A percentile compares a stretch with the other conserved stretches of the same genome.
These are phyloP conservation scores for Tympanopsis confertula DNA, from an alignment of 2,329 filamentous ascomycete species.

Conservation along the genomic window DNA sequence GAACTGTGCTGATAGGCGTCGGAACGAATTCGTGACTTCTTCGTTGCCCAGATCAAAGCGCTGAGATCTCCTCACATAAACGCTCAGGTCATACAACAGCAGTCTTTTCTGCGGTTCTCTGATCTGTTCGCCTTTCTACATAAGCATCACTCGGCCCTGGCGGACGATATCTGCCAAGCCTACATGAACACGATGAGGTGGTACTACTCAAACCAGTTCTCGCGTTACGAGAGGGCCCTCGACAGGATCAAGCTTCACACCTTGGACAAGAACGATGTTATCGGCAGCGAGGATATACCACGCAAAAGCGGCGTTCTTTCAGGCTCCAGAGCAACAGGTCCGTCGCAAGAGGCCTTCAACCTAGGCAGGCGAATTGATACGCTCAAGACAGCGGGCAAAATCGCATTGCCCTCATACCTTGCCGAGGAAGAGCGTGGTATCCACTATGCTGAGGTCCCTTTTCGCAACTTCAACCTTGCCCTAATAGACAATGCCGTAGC, in stretches of 20 bases:
- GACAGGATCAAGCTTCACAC: constrained; percentile 74
- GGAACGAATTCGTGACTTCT: constrained; percentile 84
- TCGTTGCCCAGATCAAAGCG: constrained; percentile 89
- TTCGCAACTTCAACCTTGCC: constrained; percentile 89
- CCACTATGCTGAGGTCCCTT: constrained; percentile 82
- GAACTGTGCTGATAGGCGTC: constrained; percentile 47
- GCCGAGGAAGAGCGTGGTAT: constrained; percentile 79
- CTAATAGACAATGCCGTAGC: constrained; percentile 87
- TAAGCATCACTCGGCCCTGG: constrained; percentile 69
- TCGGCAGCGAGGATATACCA: constrained; percentile 66
- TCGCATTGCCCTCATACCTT: constrained; percentile 74
- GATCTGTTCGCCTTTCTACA: constrained; percentile 80
- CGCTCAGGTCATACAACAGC: constrained; percentile 90
- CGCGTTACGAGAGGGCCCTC: constrained; percentile 72
- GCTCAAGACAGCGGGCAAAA: constrained; percentile 60
- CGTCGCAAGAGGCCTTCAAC: constrained; percentile 76
- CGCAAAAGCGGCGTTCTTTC: constrained; percentile 51
- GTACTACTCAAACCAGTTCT: constrained; percentile 92
- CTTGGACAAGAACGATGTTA: constrained; percentile 71
- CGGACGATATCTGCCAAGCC: constrained; percentile 80
- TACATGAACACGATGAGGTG: constrained; percentile 98
- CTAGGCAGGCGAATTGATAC: constrained; percentile 77
- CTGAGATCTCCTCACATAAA: constrained; percentile 92
- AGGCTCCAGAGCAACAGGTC: constrained; percentile 34
- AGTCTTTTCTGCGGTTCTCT: constrained; percentile 78